phyloP scores from a whole-genome alignment of 805 yeast species.

The Middelhovenomyces tepae region DNA sequence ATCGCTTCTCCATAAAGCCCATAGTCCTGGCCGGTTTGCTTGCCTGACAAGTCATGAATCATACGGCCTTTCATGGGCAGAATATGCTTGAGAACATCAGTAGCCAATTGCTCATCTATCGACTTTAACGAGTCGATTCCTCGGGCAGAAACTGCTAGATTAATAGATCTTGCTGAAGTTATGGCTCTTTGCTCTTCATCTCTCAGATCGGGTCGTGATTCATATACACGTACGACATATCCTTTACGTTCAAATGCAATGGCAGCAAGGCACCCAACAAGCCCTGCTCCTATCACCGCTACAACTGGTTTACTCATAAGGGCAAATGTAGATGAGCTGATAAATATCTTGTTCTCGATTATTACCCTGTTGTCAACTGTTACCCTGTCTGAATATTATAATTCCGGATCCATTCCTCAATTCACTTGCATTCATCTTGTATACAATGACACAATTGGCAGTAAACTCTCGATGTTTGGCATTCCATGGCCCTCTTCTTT shows the following conservation, averaged over 20 bases:
- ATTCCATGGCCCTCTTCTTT: constrained; percentile 82
- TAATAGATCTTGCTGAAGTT: constrained; percentile 46
- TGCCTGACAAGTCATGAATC: constrained; percentile 68
- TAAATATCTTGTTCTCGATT: no score
- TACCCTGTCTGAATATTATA: neutral
- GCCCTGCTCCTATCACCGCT: constrained; percentile 73
- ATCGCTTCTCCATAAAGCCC: constrained; percentile 78
- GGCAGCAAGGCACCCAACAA: constrained; percentile 80
- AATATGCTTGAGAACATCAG: constrained; percentile 45
- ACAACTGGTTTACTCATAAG: no score
- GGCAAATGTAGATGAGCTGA: no score
- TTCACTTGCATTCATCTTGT: constrained; percentile 14
- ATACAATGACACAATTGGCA: constrained; percentile 11
- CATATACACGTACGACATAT: constrained; percentile 62
- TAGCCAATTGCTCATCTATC: constrained; percentile 53
- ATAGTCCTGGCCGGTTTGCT: constrained; percentile 59
- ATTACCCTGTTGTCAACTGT: neutral
- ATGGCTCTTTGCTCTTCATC: constrained; percentile 16
- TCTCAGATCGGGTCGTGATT: constrained; percentile 65
- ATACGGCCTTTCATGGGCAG: constrained; percentile 87
- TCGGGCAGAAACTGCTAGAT: constrained; percentile 78
- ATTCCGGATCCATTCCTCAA: constrained; percentile 10
- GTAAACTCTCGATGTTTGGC: constrained; percentile 48
- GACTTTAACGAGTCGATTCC: constrained; percentile 64
- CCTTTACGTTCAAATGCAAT: constrained; percentile 71